Evolutionary conservation across 257 asterid species (phyloP).

Genomic region (Penstemon barbatus): DNA sequence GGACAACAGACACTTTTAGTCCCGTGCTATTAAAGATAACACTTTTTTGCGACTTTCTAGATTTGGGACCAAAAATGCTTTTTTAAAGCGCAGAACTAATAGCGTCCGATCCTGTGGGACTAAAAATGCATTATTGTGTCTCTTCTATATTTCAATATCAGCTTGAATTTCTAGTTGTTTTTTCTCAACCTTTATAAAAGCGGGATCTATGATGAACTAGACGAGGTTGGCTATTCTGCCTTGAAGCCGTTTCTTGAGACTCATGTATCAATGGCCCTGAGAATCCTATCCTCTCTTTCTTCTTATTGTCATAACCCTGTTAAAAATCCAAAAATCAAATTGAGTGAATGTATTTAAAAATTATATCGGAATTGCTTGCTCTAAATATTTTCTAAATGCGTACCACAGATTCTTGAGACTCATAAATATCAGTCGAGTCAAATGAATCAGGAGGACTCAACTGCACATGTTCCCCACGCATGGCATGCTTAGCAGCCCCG

Average conservation of each 20-base stretch:
- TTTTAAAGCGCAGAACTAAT: too few relatives aligned
- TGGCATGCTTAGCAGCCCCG: conserved; percentile 33
- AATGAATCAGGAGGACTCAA: conserved; percentile 44
- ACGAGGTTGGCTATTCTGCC: conserved; percentile 39
- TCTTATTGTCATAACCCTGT: conserved; percentile 43
- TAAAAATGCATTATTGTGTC: not conserved
- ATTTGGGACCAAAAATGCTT: too few relatives aligned
- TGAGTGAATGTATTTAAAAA: not conserved
- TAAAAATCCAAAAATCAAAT: conserved; percentile 11
- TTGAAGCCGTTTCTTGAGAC: conserved; percentile 32
- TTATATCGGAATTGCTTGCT: not conserved
- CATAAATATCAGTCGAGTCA: conserved; percentile 46
- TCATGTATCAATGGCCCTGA: conserved; percentile 58
- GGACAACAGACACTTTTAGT: too few relatives aligned
- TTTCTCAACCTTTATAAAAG: conserved; percentile 54
- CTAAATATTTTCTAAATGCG: conserved; percentile 3
- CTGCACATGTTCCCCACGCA: conserved; percentile 30
- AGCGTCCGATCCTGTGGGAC: too few relatives aligned
- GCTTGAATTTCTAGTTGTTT: not conserved
- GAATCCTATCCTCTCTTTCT: conserved; percentile 37
- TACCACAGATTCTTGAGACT: conserved; percentile 49
- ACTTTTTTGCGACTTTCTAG: too few relatives aligned
- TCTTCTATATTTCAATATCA: not conserved
- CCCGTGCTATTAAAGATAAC: too few relatives aligned
- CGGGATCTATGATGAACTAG: conserved; percentile 57